Conservation (phyloP, 2,329 filamentous ascomycete genomes). For the Aureobasidium melanogenum region DNA sequence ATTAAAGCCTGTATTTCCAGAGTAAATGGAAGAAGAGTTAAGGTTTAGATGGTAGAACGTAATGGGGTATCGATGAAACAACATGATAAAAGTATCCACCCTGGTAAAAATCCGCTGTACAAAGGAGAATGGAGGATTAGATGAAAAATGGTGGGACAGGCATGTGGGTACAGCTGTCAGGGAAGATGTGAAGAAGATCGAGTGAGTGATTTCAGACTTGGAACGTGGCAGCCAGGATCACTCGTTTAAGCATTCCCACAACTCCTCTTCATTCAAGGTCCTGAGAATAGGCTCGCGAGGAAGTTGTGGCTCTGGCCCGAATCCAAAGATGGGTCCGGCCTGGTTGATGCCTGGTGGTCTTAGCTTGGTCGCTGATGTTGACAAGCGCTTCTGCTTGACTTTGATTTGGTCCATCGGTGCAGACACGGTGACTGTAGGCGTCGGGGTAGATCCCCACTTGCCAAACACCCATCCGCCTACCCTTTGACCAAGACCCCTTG, state of each 20-base stretch:
- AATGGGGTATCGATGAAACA: constrained; percentile 6
- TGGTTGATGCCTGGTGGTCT: constrained; percentile 71
- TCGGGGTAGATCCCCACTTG: constrained; percentile 46
- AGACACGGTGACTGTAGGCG: constrained; percentile 15
- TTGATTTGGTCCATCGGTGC: constrained; percentile 12
- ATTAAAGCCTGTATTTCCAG: background rate
- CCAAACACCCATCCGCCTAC: constrained; percentile 59
- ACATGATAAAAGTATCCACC: background rate
- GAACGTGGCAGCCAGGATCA: background rate
- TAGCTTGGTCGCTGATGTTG: constrained; percentile 15
- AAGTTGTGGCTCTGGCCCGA: constrained; percentile 48
- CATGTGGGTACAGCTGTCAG: background rate
- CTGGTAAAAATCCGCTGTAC: background rate
- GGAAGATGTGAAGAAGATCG: background rate
- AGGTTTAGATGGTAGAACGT: constrained; percentile 2
- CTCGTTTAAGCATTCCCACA: constrained; percentile 51
- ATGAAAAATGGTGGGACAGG: background rate
- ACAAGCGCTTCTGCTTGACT: background rate
- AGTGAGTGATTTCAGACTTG: background rate
- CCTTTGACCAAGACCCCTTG: constrained; percentile 37
- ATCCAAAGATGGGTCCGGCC: constrained; percentile 62
- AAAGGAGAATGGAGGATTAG: background rate
- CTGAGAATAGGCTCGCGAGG: constrained; percentile 51
- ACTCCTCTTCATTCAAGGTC: constrained; percentile 49
- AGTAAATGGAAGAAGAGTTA: background rate